phyloP scores from a whole-genome alignment of 768 basidiomycete species.

The Pleurotus citrinopileatus region DNA sequence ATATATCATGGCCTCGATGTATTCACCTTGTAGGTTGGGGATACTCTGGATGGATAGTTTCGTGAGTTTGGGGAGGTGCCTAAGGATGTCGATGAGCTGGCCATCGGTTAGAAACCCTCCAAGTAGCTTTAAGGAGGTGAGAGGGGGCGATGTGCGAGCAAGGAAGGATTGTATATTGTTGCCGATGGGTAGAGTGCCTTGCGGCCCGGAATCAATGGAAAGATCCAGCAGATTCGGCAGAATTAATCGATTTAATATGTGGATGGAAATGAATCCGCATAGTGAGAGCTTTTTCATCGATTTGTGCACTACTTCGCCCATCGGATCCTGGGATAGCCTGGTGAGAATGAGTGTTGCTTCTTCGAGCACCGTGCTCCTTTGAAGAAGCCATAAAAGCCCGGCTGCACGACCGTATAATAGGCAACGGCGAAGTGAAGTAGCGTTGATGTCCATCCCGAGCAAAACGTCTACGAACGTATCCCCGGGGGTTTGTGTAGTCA shows the following conservation, averaged over 20 bases:
- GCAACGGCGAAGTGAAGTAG: background rate
- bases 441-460: background rate
- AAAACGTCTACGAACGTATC: no score
- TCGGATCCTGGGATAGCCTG: background rate
- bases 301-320: background rate
- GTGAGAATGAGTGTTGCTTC: background rate
- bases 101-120: background rate
- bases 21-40: background rate
- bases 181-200: background rate
- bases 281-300: background rate
- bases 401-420: background rate
- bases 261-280: no score
- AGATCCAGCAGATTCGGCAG: background rate
- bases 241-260: background rate
- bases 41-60: background rate
- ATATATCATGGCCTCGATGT: background rate
- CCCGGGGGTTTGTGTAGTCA: no score
- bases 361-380: background rate
- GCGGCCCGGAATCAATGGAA: background rate
- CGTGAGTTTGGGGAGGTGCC: background rate
- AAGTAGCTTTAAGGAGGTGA: background rate
- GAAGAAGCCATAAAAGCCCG: background rate
- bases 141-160: background rate
- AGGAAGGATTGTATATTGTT: background rate
- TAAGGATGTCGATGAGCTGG: background rate